Evolutionary conservation across 208 protist species (phyloP).

Genomic region (Balamuthia mandrillaris): DNA sequence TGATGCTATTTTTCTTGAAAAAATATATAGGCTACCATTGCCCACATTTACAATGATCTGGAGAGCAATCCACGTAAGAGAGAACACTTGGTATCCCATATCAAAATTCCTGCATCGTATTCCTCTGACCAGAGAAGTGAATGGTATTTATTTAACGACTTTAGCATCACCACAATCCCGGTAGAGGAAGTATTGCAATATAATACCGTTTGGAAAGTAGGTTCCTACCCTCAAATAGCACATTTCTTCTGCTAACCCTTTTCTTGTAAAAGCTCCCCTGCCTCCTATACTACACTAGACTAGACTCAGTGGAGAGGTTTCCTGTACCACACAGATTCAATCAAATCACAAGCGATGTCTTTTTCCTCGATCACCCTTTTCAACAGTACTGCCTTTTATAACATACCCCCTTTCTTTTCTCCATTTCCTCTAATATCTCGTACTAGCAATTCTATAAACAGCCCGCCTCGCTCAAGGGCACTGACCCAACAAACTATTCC

Average conservation of each 20-base stretch:
- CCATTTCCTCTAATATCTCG: too few species aligned
- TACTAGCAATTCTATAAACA: too few species aligned
- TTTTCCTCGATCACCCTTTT: slow-evolving; percentile 30
- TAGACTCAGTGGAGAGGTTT: neutral
- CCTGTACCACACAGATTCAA: neutral
- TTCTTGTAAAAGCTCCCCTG: neutral
- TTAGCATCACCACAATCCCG: slow-evolving; percentile 44
- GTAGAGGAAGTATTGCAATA: slow-evolving; percentile 55
- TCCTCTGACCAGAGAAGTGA: neutral
- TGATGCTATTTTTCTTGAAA: too few species aligned
- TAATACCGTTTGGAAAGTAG: slow-evolving; percentile 59
- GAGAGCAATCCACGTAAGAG: neutral
- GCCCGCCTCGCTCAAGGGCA: neutral
- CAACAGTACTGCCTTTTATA: too few species aligned
- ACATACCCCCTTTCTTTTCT: too few species aligned
- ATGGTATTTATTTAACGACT: slow-evolving; percentile 73
- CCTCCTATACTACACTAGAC: slow-evolving; percentile 41
- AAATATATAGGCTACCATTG: neutral
- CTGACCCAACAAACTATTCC: slow-evolving; percentile 27
- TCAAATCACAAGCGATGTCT: slow-evolving; percentile 51
- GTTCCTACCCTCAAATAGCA: neutral
- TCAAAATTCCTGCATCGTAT: neutral
- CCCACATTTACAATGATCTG: neutral
- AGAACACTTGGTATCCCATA: slow-evolving; percentile 36
- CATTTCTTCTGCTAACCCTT: neutral